Conservation (phyloP, 208 protist species). For the Crithidia acanthocephali region DNA sequence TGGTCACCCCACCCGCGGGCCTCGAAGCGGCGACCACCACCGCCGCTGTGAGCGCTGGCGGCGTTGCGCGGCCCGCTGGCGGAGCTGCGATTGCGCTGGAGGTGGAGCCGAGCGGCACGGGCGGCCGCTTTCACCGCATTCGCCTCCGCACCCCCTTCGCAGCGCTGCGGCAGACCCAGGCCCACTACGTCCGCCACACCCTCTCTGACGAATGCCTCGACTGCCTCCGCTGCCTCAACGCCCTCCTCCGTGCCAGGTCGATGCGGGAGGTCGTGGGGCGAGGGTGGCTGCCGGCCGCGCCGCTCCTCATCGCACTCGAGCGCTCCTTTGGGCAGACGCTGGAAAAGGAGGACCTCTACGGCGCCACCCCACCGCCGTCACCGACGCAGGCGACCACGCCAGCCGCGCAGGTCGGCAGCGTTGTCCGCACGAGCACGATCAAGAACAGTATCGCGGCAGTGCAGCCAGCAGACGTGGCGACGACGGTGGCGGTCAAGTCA, state of each 20-base stretch:
- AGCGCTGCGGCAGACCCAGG: constrained; percentile 51
- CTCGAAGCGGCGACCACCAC: constrained; percentile 2
- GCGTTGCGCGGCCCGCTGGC: not conserved
- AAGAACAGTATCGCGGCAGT: not conserved
- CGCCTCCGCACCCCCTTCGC: constrained; percentile 62
- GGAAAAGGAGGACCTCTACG: constrained; percentile 78
- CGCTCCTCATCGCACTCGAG: constrained; percentile 80
- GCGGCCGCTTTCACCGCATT: constrained; percentile 87
- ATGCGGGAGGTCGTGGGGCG: constrained; percentile 61
- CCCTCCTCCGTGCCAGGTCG: constrained; percentile 42
- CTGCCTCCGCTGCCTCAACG: constrained; percentile 62
- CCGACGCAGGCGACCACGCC: not conserved
- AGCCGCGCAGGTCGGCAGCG: not conserved
- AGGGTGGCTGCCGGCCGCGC: constrained; percentile 73
- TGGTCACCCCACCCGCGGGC: constrained; percentile 64
- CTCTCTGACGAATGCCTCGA: constrained; percentile 75
- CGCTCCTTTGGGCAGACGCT: constrained; percentile 85
- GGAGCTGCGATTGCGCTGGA: constrained; percentile 19
- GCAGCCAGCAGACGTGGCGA: not conserved
- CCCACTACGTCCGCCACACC: constrained; percentile 65
- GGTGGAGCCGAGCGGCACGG: constrained; percentile 76
- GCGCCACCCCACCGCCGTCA: constrained; percentile 13
- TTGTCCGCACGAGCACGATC: no score
- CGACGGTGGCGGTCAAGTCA: not conserved
- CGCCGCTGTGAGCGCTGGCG: not conserved